Percentiles rank a stretch among this genome's conserved stretches.
These are phyloP conservation scores for Dryadomyces quercus-mongolicae DNA, from an alignment of 2,329 filamentous ascomycete species.

Conservation along the genomic window DNA sequence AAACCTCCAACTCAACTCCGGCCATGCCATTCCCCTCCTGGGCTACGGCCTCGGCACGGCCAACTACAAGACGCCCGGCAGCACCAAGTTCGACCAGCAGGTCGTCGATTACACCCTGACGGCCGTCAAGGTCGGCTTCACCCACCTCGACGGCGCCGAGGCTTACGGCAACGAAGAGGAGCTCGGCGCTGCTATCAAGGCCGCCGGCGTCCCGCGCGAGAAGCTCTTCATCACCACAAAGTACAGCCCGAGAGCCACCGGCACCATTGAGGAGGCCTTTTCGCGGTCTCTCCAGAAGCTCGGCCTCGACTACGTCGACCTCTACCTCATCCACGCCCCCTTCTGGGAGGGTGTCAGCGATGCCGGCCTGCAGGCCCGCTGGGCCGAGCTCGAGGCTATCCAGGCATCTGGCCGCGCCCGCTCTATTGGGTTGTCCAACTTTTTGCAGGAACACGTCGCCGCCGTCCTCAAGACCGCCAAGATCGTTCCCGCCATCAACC, in stretches of 20 bases:
- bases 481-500: conserved; percentile 57
- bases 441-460: conserved; percentile 43
- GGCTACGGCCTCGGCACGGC: conserved; percentile 64
- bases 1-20: conserved; percentile 59
- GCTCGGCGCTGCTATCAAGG: conserved; percentile 59
- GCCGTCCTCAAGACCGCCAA: conserved; percentile 44
- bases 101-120: conserved; percentile 37
- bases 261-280: conserved; percentile 37
- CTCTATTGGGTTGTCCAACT: conserved; percentile 73
- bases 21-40: conserved; percentile 60
- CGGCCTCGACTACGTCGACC: conserved; percentile 58
- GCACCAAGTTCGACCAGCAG: conserved; percentile 38
- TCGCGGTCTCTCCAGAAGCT: conserved; percentile 50
- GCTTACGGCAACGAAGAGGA: conserved; percentile 59
- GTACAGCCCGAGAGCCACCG: conserved; percentile 24
- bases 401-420: conserved; percentile 51
- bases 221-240: conserved; percentile 60
- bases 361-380: conserved; percentile 43
- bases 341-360: conserved; percentile 35
- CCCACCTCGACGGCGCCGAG: conserved; percentile 66
- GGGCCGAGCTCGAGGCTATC: conserved; percentile 53
- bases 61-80: conserved; percentile 35
- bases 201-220: conserved; percentile 49
- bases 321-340: conserved; percentile 53
- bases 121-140: conserved; percentile 58